phyloP scores from a whole-genome alignment of 345 rosid species.

The Hirschfeldia incana region DNA sequence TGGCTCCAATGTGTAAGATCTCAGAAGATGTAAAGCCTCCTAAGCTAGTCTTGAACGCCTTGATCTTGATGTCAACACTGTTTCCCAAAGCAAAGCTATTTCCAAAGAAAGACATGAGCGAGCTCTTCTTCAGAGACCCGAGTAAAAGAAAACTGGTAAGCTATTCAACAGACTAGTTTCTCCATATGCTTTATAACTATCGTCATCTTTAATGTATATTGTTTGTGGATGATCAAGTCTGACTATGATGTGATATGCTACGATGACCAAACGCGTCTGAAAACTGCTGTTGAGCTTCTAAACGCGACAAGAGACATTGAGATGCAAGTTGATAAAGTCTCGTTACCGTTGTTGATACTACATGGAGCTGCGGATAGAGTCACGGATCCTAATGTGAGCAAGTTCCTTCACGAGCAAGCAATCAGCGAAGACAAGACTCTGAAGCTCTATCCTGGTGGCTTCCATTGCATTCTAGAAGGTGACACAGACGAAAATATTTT shows the following conservation, averaged over 20 bases:
- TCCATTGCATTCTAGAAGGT: constrained; percentile 92
- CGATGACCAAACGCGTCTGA: constrained; percentile 54
- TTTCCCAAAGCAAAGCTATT: constrained; percentile 88
- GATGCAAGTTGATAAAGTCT: constrained; percentile 64
- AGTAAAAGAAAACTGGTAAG: constrained; percentile 69
- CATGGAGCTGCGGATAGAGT: constrained; percentile 90
- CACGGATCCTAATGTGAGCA: constrained; percentile 80
- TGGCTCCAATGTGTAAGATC: constrained; percentile 98
- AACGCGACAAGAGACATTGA: constrained; percentile 76
- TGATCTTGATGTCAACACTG: constrained; percentile 54
- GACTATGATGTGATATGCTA: constrained; percentile 80
- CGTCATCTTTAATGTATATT: constrained; percentile 3
- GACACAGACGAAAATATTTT: constrained; percentile 76
- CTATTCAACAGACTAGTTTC: background rate
- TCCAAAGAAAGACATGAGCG: constrained; percentile 67
- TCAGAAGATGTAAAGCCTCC: constrained; percentile 79
- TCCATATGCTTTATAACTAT: background rate
- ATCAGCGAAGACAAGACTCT: constrained; percentile 82
- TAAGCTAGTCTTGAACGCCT: constrained; percentile 50
- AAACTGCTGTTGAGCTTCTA: constrained; percentile 79
- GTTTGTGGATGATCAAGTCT: constrained; percentile 47
- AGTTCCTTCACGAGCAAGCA: constrained; percentile 70
- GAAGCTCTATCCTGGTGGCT: constrained; percentile 79
- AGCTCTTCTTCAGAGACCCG: constrained; percentile 67
- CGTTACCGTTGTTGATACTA: constrained; percentile 82